A percentile compares a stretch with the other conserved stretches of the same genome.
Evolutionary conservation across 1,139 yeast species (phyloP).

Genomic region (Sugiyamaella castrensis): DNA sequence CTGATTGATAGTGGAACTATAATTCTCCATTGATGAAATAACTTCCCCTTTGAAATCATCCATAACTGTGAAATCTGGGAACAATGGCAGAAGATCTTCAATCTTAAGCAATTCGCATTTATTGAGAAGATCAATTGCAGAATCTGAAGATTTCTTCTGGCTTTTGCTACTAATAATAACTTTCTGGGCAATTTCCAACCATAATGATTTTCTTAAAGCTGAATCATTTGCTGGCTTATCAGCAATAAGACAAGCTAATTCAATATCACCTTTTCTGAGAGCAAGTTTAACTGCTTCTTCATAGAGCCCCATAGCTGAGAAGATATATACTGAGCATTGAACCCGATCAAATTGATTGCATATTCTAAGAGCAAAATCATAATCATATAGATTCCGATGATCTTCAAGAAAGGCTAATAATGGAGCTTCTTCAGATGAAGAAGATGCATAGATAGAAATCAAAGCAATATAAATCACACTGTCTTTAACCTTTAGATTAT

Average conservation of each 20-base stretch:
- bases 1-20: constrained; percentile 61
- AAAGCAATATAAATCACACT: constrained; percentile 66
- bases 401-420: constrained; percentile 50
- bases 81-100: constrained; percentile 77
- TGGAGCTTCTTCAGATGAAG: constrained; percentile 45
- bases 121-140: constrained; percentile 44
- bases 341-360: constrained; percentile 60
- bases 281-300: constrained; percentile 84
- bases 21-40: constrained; percentile 69
- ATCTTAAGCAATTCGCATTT: constrained; percentile 62
- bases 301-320: constrained; percentile 62
- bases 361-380: constrained; percentile 71
- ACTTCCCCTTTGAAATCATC: constrained; percentile 84
- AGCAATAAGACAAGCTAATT: constrained; percentile 58
- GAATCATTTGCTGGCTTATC: constrained; percentile 49
- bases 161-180: constrained; percentile 42
- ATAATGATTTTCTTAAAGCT: constrained; percentile 60
- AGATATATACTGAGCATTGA: constrained; percentile 67
- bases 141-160: constrained; percentile 16
- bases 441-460: constrained; percentile 66
- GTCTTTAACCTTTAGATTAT: constrained; percentile 48
- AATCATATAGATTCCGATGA: constrained; percentile 49
- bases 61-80: constrained; percentile 79
- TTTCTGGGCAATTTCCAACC: constrained; percentile 67
- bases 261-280: constrained; percentile 56